Conservation (phyloP, 192 early-diverging fungal genomes). For the Kappamyces sp. region DNA sequence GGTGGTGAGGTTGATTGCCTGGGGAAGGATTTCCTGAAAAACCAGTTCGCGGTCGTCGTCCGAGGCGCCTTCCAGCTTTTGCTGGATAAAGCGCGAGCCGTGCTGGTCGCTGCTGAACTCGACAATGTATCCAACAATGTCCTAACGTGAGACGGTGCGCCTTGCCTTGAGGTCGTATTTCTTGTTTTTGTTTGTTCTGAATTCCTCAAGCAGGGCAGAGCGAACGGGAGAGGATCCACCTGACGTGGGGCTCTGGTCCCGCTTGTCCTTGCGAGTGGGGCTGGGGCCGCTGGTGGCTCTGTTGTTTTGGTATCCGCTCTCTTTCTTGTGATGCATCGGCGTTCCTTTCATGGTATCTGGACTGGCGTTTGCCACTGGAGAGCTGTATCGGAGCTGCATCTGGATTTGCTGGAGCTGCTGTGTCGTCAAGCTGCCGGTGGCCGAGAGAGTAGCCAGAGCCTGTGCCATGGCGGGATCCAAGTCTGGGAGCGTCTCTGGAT, state of each 20-base stretch:
- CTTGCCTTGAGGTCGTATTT: constrained; percentile 88
- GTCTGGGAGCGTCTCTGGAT: constrained; percentile 1
- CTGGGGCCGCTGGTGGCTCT: constrained; percentile 2
- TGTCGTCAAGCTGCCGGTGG: constrained; percentile 14
- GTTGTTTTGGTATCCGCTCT: constrained; percentile 3
- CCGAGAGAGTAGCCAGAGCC: constrained; percentile 23
- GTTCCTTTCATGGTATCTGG: not conserved
- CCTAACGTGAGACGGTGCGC: constrained; percentile 43
- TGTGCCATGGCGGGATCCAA: constrained; percentile 27
- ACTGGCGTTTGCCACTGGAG: not conserved
- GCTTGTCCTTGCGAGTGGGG: constrained; percentile 1
- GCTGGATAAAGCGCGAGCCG: constrained; percentile 97
- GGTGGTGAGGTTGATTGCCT: constrained; percentile 90
- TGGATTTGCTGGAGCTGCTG: constrained; percentile 31
- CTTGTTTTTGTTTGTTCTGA: constrained; percentile 94
- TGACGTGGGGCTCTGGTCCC: constrained; percentile 8
- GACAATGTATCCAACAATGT: constrained; percentile 88
- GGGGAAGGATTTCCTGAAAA: constrained; percentile 91
- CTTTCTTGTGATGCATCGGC: constrained; percentile 5
- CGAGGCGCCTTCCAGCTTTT: constrained; percentile 89
- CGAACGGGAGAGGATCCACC: constrained; percentile 36
- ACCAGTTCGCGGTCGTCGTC: constrained; percentile 94
- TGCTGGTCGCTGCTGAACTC: constrained; percentile 99
- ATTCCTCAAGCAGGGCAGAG: constrained; percentile 89
- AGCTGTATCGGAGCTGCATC: constrained; percentile 14